Base-by-base conservation (phyloP, 148 eudicot genomes). In the Rhododendron simsii region DNA sequence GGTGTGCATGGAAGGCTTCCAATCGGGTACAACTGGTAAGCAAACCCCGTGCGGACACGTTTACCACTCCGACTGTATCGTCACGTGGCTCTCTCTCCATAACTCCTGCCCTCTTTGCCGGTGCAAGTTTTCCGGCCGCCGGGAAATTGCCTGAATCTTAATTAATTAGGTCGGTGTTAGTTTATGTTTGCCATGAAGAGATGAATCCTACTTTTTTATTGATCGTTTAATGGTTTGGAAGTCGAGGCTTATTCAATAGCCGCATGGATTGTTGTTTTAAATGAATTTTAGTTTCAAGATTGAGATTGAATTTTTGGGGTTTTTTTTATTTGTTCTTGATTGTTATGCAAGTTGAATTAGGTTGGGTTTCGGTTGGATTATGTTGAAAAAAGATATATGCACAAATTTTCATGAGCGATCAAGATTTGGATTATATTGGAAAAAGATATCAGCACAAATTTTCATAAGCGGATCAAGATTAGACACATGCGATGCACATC, bases 41-140 rank as follows among this genome's bases (percentile, higher is more conserved):
- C 88, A 86, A 78, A 87, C 90, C 61, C 87, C 90, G 2, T 93
- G 96, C 7, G 92, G 94, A 50, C 96, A 93, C 87, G 90, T 92
- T 55, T 93, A 89, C 89, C 96, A 93, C 80, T 83, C 82, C 48
- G 81, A 44, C 77, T 93, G 96, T 85, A 91, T 93, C 14, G 33
- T 85, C 35, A 55, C 78, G 35, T 93, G 96, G 96, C 79, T 93
- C 78, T 90, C 85, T 61, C 84, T 84, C 65, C 89, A 86, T 41
- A 78, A 83, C 63, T 89, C 94, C 16, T 93, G 96, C 80, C 96
- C 96, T 85, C 92, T 93, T 83, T 93, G 96, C 87, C 92, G 96
- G 21, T 87, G 80, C 81, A 18, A 73, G 21, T 44, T 91, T 6
- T 73, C 87, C 53, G 77, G 88, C 14, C 53, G 78, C 77, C n/a